Base-by-base conservation (phyloP, 2,329 filamentous ascomycete species). In the Fusarium sp. region DNA sequence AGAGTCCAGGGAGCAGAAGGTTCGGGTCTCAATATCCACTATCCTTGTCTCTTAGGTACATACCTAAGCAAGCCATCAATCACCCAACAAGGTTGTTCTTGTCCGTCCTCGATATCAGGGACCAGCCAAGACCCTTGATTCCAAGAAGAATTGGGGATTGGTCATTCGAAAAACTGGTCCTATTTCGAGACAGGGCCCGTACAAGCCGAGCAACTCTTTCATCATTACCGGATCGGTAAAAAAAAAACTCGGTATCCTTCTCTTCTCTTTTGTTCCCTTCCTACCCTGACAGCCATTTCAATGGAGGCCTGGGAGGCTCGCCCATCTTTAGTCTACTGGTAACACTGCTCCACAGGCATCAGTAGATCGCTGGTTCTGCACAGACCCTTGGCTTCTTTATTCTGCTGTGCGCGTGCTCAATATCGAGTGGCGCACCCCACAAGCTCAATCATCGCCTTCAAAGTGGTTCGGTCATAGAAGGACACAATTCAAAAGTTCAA, bases 311-410 rank as follows among this genome's bases (percentile, higher is more conserved):
- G 33, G 33, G 33, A 33, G 33, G 33, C 38, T 66, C 63, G 26
- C 54, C 66, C 71, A 73, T 69, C 61, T 73, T 65, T 22, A 28
- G 26, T 48, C 26, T 22, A 63, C 61, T 73, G 71, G 68, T 66
- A 68, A 59, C 72, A 60, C 69, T 75, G 63, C 73, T 77, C 75
- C 75, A 78, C 70, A 61, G 28, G 35, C 59, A 58, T 49, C 51
- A 49, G 48, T 54, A 70, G 75, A 77, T 77, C 73, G 72, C 68
- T 66, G 56, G 66, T 54, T 57, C 66, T 56, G 73, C 76, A 77
- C 75, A 77, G 71, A 72, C 76, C 72, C 69, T 71, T 65, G 52
- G 24, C 48, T 49, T 65, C 51, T 39, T 54, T 64, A 54, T 57
- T 68, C 60, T 59, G 66, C 62, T 47, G 67, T 74, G 57, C 68